A percentile compares a stretch with the other conserved stretches of the same genome.
phyloP scores from a whole-genome alignment of 1,284 basidiomycete species.

The Porogramme epimiltina region DNA sequence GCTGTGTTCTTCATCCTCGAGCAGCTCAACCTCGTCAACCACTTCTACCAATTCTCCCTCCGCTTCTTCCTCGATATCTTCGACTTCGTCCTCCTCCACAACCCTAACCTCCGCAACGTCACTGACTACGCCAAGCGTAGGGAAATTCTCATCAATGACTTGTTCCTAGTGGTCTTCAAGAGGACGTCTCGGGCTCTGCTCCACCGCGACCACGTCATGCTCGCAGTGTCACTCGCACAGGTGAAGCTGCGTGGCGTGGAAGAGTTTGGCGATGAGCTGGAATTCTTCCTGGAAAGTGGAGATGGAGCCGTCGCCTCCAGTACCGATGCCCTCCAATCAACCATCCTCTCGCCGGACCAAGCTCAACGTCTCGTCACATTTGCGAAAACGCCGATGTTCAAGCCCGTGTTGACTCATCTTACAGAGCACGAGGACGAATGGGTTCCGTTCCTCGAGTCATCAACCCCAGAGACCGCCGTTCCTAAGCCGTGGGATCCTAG shows the following conservation, averaged over 20 bases:
- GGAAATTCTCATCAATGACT: conserved; percentile 84
- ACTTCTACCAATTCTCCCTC: conserved; percentile 99
- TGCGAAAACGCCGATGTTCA: conserved; percentile 75
- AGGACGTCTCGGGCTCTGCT: conserved; percentile 91
- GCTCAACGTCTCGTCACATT: conserved; percentile 66
- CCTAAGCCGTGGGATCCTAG: conserved; percentile 79
- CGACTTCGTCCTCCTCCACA: conserved; percentile 90
- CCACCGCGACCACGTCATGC: conserved; percentile 90
- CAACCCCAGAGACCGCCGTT: conserved; percentile 71
- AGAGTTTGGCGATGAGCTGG: conserved; percentile 83
- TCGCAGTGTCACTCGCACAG: conserved; percentile 89
- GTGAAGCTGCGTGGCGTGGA: conserved; percentile 84
- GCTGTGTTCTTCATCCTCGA: conserved; percentile 97
- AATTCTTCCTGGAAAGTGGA: conserved; percentile 88
- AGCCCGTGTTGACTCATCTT: conserved; percentile 74
- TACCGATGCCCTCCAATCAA: conserved; percentile 39
- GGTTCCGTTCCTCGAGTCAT: conserved; percentile 73
- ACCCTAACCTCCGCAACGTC: conserved; percentile 84
- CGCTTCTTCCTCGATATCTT: conserved; percentile 99
- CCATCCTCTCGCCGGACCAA: conserved; percentile 69
- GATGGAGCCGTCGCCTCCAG: conserved; percentile 57
- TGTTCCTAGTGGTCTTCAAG: conserved; percentile 90
- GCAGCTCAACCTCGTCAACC: conserved; percentile 91
- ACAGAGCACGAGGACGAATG: conserved; percentile 70
- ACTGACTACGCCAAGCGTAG: conserved; percentile 77